phyloP scores from a whole-genome alignment of 768 basidiomycete genomes.

The Termitomyces sp. region DNA sequence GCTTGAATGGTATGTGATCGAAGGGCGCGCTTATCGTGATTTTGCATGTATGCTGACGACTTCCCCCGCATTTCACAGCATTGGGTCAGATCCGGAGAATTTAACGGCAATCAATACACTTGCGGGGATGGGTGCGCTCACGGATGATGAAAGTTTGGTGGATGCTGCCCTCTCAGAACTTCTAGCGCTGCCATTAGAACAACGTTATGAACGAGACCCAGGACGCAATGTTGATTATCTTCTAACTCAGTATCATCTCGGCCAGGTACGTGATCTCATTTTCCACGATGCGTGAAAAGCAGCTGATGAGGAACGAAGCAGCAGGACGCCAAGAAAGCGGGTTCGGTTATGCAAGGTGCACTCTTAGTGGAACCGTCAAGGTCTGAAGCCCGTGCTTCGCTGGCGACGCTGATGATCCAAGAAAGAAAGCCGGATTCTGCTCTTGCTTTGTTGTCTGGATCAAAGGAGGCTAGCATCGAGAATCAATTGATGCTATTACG shows the following conservation, averaged over 20 bases:
- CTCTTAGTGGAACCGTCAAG: slow-evolving; percentile 55
- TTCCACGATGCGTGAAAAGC: not conserved
- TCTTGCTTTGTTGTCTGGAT: slow-evolving; percentile 42
- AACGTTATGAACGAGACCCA: slow-evolving; percentile 65
- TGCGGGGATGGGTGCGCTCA: slow-evolving; percentile 86
- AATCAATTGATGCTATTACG: slow-evolving; percentile 40
- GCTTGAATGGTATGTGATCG: slow-evolving; percentile 67
- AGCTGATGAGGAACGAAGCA: slow-evolving; percentile 21
- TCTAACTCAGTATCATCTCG: slow-evolving; percentile 66
- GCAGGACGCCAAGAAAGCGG: slow-evolving; percentile 48
- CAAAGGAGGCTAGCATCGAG: slow-evolving; percentile 23
- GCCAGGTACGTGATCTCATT: slow-evolving; percentile 47
- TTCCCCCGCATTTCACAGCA: slow-evolving; percentile 39
- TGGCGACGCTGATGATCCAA: slow-evolving; percentile 57
- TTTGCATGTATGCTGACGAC: slow-evolving; percentile 1
- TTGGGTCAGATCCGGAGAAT: slow-evolving; percentile 75
- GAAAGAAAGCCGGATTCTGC: slow-evolving; percentile 38
- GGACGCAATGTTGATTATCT: slow-evolving; percentile 68
- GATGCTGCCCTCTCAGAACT: slow-evolving; percentile 88
- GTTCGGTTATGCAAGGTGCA: slow-evolving; percentile 53
- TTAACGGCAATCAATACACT: slow-evolving; percentile 78
- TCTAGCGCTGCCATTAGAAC: slow-evolving; percentile 62
- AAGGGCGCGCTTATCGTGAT: not conserved
- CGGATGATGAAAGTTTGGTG: slow-evolving; percentile 71
- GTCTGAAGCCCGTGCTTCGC: slow-evolving; percentile 43